Conservation (phyloP, 768 basidiomycete species). For the Serpula lacrymans region DNA sequence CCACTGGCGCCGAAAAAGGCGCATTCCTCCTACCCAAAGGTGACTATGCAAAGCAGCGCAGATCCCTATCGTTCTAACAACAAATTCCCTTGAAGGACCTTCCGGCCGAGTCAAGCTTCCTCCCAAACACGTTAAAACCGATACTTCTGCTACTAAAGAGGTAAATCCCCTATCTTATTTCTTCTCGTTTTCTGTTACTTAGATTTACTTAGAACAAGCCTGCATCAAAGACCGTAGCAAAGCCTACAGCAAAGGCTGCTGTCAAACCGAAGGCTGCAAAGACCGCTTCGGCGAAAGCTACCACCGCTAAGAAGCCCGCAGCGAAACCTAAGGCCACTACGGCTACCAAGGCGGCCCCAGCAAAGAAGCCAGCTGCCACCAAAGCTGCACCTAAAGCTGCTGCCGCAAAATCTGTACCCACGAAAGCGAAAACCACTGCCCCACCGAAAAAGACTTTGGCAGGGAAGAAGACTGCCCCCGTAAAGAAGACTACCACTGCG, state of each 20-base stretch:
- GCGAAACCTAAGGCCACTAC: no score
- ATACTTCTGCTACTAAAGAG: conserved; percentile 55
- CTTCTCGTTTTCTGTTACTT: conserved; percentile 19
- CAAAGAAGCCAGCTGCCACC: conserved; percentile 26
- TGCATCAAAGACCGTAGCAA: conserved; percentile 30
- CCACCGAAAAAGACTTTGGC: conserved; percentile 31
- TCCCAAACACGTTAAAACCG: conserved; percentile 52
- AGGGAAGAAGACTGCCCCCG: conserved; percentile 26
- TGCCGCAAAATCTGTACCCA: conserved; percentile 10
- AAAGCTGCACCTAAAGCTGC: conserved; percentile 30
- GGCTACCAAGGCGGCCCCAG: conserved; percentile 41
- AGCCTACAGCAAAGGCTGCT: conserved; percentile 34
- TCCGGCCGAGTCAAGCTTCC: conserved; percentile 66
- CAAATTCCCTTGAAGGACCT: conserved; percentile 26
- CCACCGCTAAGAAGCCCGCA: conserved; percentile 41
- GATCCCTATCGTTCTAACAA: conserved; percentile 1
- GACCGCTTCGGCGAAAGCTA: conserved; percentile 26
- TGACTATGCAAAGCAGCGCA: conserved; percentile 23
- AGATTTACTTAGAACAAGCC: conserved; percentile 22
- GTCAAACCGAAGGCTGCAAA: conserved; percentile 34
- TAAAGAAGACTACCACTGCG: conserved; percentile 38
- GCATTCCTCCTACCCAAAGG: conserved; percentile 90
- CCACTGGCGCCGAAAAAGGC: conserved; percentile 77
- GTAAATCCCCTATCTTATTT: conserved; percentile 31
- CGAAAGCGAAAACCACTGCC: conserved; percentile 23